A percentile compares a stretch with the other conserved stretches of the same genome.
phyloP scores from a whole-genome alignment of 805 yeast species.

The baker's yeast (Saccharomyces cerevisiae) region DNA sequence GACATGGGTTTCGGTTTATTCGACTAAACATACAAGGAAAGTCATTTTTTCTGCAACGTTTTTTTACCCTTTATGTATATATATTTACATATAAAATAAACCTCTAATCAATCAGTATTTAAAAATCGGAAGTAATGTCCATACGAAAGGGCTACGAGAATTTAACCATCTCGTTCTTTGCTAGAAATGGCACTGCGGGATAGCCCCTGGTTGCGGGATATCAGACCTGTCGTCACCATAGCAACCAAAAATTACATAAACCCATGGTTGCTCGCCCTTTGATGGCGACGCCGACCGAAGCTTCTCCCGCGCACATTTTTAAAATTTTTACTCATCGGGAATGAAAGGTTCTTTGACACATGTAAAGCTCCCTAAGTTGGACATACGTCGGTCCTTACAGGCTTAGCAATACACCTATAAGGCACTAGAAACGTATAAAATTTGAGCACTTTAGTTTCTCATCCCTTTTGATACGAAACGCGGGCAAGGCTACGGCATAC shows the following conservation, averaged over 20 bases:
- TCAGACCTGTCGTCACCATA: neutral
- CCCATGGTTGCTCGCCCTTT: neutral
- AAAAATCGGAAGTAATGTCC: neutral
- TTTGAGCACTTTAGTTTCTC: neutral
- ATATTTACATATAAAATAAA: neutral
- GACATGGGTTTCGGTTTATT: constrained; percentile 92
- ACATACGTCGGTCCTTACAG: neutral
- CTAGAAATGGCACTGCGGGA: neutral
- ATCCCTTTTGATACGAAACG: neutral
- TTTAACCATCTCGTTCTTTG: neutral
- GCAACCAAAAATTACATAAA: neutral
- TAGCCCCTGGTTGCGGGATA: neutral
- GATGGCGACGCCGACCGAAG: neutral
- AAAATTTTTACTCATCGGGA: neutral
- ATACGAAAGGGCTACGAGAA: neutral
- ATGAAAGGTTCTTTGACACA: neutral
- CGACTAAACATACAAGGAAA: constrained; percentile 46
- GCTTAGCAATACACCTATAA: neutral
- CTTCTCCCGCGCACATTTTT: neutral
- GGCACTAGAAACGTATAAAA: neutral
- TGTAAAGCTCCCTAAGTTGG: neutral
- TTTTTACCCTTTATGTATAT: neutral
- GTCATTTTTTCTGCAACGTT: neutral
- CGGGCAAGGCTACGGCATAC: neutral
- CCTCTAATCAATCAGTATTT: neutral